Base-by-base conservation (phyloP, 805 yeast genomes). In the Wickerhamiella galacta region DNA sequence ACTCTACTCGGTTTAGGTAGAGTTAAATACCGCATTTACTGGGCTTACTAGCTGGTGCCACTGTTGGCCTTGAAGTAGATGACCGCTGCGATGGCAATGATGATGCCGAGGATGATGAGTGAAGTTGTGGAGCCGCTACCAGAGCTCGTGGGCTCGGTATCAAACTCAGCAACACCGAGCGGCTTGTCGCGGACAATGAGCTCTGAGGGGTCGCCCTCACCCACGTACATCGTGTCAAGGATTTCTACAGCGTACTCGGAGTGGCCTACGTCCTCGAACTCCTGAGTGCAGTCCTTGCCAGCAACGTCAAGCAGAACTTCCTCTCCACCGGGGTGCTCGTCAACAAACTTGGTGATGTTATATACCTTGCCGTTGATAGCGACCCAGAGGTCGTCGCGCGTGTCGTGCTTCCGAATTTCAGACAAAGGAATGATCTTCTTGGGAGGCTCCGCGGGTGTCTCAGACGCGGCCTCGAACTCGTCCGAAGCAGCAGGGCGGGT, bases 171-270 rank as follows among this genome's bases (percentile, higher is more conserved):
- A 6, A 37, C 44, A 17, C 39, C 42, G 12, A 35, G 11, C 10
- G 33, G 34, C 34, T 31, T 39, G 39, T 43, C 41, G 32, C 34
- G 30, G 34, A 46, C 28, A 27, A 38, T 42, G 32, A 51, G 48
- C 51, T 51, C 64, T 20, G 40, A 42, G 16, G 58, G 79, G 49
- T 83, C 85, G 33, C 87, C 64, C 33, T 67, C 74, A 43, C 98
- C 98, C 38, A 90, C 67, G 44, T 68, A 62, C 51, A 82, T 60
- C 25, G 68, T 71, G 28, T 59, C 64, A 48, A 90, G 63, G 45
- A 76, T 64, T 47, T 76, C 90, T 46, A 74, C 72, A 25, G 99
- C 96, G 45, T 85, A 95, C 41, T 85, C 95, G 22, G 96, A 82
- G 60, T 90, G 99, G 22, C 99, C 99, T 52, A 90, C 85, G 51